These are phyloP conservation scores for Lonicera japonica DNA, from an alignment of 129 eudicot species.

Conservation along the genomic window DNA sequence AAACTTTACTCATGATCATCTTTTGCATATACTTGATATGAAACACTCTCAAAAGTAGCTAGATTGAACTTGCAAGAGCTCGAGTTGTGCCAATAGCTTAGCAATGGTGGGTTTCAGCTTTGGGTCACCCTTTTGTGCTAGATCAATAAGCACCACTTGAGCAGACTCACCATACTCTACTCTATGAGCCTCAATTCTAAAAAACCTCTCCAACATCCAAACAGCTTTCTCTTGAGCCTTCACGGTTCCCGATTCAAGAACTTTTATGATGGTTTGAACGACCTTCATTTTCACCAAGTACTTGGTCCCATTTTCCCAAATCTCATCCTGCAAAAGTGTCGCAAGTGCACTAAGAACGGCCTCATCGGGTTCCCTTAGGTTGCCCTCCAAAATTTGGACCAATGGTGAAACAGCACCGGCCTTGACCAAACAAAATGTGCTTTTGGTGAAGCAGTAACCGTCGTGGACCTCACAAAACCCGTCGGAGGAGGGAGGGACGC, in stretches of 20 bases:
- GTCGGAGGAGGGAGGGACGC: constrained; percentile 41
- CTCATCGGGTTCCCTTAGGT: constrained; percentile 68
- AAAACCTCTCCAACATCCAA: constrained; percentile 71
- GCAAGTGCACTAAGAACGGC: constrained; percentile 56
- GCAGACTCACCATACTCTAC: constrained; percentile 56
- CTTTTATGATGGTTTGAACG: constrained; percentile 45
- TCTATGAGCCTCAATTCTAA: constrained; percentile 58
- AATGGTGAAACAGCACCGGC: constrained; percentile 51
- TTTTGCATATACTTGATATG: no score
- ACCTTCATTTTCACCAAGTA: constrained; percentile 34
- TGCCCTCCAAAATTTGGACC: constrained; percentile 46
- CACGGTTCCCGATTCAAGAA: constrained; percentile 43
- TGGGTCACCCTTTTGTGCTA: constrained; percentile 75
- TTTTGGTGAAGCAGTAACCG: constrained; percentile 48
- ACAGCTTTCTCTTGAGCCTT: constrained; percentile 68
- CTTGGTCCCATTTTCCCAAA: constrained; percentile 68
- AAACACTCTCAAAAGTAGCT: constrained; percentile 50
- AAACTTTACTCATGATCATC: no score
- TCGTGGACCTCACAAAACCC: constrained; percentile 67
- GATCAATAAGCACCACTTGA: constrained; percentile 61
- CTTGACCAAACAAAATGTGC: constrained; percentile 72
- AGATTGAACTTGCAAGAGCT: constrained; percentile 68
- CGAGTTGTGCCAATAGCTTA: constrained; percentile 81
- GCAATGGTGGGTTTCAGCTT: constrained; percentile 58
- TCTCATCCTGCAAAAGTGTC: constrained; percentile 59